These are phyloP conservation scores for Posidonia australis DNA, from an alignment of 106 monocot species.

Conservation along the genomic window DNA sequence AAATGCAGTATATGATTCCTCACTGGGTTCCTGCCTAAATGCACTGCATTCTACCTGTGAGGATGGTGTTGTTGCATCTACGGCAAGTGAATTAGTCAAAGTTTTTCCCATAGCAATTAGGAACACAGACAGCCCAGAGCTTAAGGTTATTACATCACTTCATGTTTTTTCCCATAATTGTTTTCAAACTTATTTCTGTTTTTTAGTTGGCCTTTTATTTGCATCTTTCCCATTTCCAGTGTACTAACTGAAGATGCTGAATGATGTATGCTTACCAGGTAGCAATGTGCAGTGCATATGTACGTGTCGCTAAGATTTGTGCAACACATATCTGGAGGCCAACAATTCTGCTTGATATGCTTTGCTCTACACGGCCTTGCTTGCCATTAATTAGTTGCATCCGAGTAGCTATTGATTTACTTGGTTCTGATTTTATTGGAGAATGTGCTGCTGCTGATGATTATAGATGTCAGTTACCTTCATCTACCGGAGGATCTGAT, in stretches of 20 bases:
- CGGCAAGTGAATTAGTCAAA: constrained; percentile 58
- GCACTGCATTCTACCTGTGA: constrained; percentile 58
- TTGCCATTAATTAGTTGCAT: constrained; percentile 62
- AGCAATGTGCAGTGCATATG: constrained; percentile 80
- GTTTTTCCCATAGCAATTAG: constrained; percentile 46
- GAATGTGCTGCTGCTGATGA: constrained; percentile 11
- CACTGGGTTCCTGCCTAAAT: constrained; percentile 74
- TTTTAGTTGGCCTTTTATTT: too few species aligned
- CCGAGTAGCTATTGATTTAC: constrained; percentile 28
- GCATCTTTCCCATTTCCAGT: too few species aligned
- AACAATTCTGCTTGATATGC: constrained; percentile 38
- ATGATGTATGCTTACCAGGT: constrained; percentile 28
- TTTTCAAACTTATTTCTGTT: not conserved
- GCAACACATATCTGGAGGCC: constrained; percentile 69
- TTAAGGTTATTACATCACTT: constrained; percentile 46
- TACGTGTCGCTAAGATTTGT: constrained; percentile 60
- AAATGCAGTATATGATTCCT: constrained; percentile 62
- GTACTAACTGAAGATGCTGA: not conserved
- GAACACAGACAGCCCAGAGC: constrained; percentile 59
- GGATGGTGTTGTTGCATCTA: constrained; percentile 58
- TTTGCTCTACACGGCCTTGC: constrained; percentile 54
- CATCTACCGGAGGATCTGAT: constrained; percentile 14
- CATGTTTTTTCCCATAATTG: not conserved
- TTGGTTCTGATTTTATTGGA: constrained; percentile 30
- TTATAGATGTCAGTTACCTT: constrained; percentile 7